Base-by-base conservation (phyloP, 2,329 filamentous ascomycete genomes). In the Reticulascus tulasneorum region DNA sequence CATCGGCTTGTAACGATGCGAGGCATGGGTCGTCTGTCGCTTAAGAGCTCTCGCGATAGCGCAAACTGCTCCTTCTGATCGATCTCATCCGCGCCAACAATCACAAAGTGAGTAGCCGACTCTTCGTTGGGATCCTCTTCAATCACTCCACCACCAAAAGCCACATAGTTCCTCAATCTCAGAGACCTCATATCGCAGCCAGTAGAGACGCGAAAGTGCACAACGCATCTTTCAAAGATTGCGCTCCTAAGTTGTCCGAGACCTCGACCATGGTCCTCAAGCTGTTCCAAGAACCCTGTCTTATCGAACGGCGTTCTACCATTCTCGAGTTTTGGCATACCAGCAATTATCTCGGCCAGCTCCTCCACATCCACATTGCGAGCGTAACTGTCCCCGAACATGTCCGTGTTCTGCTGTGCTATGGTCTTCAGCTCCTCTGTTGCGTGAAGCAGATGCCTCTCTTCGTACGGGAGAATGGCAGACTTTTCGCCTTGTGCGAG, bases 351-450 rank as follows among this genome's bases (percentile, higher is more conserved):
- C 4, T 55, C 54, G 24, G 58, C 66, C 30, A 95, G 69, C 50
- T 91, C 85, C 2, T 78, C 71, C 0, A 75, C 49, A 1, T 67
- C 71, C 8, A 84, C 64, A 49, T 94, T 80, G 5, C 90, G 71
- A 1, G 80, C 75, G 59, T 86, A 97, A 52, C 88, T 90, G 56
- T 98, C 93, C 1, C 84, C 85, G 49, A 79, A 93, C 35, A 71
- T 65, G 55, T 98, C 93, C 3, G 84, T 71, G 45, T 84, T 86
- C 4, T 64, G 62, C 23, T 74, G 68, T 9, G 82, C 76, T 7
- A 69, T 65, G 7, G 66, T 65, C 25, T 64, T 60, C 36, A 80
- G 68, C 2, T 67, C 70, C 5, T 79, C 73, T 0, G 73, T 76
- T 0, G 78, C 78, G 50, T 83, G 79, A 43, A 93, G 83, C 49